Evolutionary conservation across 495 filamentous ascomycete species (phyloP).

Genomic region (Aspergillus sclerotioniger): DNA sequence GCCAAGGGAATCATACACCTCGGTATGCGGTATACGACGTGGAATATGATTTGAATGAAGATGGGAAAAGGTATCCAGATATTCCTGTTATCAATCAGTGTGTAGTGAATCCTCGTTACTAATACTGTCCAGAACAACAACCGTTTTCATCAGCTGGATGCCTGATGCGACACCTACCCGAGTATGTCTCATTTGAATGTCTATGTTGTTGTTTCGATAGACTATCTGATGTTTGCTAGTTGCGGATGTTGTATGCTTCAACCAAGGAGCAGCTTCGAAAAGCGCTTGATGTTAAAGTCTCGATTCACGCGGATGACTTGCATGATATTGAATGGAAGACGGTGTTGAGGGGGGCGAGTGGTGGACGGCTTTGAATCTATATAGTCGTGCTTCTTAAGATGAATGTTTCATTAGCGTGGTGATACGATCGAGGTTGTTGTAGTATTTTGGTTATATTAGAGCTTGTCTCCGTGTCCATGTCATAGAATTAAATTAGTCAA

Average conservation of each 20-base stretch:
- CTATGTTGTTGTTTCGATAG: not conserved
- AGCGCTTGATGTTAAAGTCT: constrained; percentile 15
- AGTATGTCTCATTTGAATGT: too few species aligned
- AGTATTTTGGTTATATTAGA: too few species aligned
- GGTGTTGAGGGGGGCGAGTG: constrained; percentile 9
- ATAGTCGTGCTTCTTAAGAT: too few species aligned
- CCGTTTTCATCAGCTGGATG: constrained; percentile 11
- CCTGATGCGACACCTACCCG: constrained; percentile 5
- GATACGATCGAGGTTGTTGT: too few species aligned
- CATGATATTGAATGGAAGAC: constrained; percentile 15
- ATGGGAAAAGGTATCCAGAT: constrained; percentile 1
- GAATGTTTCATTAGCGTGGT: too few species aligned
- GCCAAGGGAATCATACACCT: constrained; percentile 5
- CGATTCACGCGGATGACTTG: constrained; percentile 12
- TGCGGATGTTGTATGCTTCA: constrained; percentile 11
- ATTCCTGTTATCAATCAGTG: not conserved
- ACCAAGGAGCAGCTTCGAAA: constrained; percentile 14
- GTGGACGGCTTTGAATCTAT: constrained; percentile 1
- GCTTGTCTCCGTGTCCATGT: too few species aligned
- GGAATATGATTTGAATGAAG: constrained; percentile 9
- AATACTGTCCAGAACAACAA: constrained; percentile 1
- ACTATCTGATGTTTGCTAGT: not conserved
- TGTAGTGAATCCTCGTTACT: not conserved
- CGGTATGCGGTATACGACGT: constrained; percentile 14
- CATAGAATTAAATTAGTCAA: too few species aligned